phyloP scores from a whole-genome alignment of 345 rosid species.

The Hibiscus mutabilis region DNA sequence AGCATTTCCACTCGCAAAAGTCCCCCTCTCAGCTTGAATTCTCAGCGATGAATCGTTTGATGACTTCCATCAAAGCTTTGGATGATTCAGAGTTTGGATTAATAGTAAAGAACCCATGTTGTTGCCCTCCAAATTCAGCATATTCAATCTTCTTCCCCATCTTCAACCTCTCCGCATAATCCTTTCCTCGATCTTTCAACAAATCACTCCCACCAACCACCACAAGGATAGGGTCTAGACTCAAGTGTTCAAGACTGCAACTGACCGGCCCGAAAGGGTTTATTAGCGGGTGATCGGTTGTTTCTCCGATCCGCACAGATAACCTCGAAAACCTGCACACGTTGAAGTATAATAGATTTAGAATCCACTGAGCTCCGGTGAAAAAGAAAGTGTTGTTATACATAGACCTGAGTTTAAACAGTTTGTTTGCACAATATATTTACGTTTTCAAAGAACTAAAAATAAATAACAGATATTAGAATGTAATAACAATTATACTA shows the following conservation, averaged over 20 bases:
- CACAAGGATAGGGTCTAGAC: conserved; percentile 43
- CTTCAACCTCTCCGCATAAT: conserved; percentile 33
- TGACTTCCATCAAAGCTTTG: conserved; percentile 30
- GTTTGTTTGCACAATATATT: too few relatives aligned
- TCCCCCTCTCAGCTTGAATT: conserved; percentile 10
- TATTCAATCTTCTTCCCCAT: conserved; percentile 44
- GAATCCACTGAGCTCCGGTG: too few relatives aligned
- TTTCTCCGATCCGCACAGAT: conserved; percentile 43
- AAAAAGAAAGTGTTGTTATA: too few relatives aligned
- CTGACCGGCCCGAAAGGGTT: conserved; percentile 55
- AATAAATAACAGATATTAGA: too few relatives aligned
- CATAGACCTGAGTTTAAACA: too few relatives aligned
- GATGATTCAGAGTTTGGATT: conserved; percentile 38
- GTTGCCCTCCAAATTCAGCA: conserved; percentile 42
- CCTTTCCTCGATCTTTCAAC: conserved; percentile 40
- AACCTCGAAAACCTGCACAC: conserved; percentile 49
- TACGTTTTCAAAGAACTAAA: too few relatives aligned
- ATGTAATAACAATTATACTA: too few relatives aligned
- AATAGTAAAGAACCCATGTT: conserved; percentile 58
- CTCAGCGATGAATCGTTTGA: conserved; percentile 33
- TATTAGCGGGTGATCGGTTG: conserved; percentile 47
- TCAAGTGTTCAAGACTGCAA: conserved; percentile 20
- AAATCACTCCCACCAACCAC: conserved; percentile 49
- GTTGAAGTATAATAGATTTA: neutral
- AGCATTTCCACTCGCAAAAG: neutral